Base-by-base conservation (phyloP, 257 asterid genomes). In the Petunia axillaris region DNA sequence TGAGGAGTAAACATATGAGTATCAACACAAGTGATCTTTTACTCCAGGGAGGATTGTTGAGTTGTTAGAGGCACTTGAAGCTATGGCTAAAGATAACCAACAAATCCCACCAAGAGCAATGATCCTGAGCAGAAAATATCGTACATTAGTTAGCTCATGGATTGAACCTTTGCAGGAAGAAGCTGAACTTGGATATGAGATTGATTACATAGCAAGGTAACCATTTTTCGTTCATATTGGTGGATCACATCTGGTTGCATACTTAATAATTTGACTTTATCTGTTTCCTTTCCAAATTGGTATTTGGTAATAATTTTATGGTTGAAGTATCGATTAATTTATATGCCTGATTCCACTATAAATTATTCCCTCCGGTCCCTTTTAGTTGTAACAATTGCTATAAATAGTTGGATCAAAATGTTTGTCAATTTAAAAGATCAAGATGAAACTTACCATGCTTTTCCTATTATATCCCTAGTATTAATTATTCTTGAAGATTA, bases 111-210 rank as follows among this genome's bases (percentile, higher is more conserved):
- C 96, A 37, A 91, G 99, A 86, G 99, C 98, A 81, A 95, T 95
- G 98, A 88, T 93, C 83, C 77, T 92, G 86, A 95, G 90, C 92
- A 86, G 97, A 91, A 95, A 91, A 82, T 95, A 95, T 85, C 91
- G 99, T 64, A 90, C 99, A 44, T 87, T 95, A 70, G 99, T 95
- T 86, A 95, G 99, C 92, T 95, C 99, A 3, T 95, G 99, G 99
- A 93, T 95, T 88, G 99, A 95, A 85, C 99, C 99, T 81, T 87
- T 95, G 87, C 98, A 92, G 85, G 99, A 95, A 87, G 99, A 95
- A 89, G 98, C 99, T 85, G 99, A 95, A 83, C 93, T 95, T 87
- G 99, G 99, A 83, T 90, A 87, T 83, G 98, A 95, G 89, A 90
- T 95, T 86, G 98, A 95, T 90, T 92, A 95, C 84, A 82, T 95